These are phyloP conservation scores for Cymodocea nodosa DNA, from an alignment of 116 monocot genomes.

Conservation along the genomic window DNA sequence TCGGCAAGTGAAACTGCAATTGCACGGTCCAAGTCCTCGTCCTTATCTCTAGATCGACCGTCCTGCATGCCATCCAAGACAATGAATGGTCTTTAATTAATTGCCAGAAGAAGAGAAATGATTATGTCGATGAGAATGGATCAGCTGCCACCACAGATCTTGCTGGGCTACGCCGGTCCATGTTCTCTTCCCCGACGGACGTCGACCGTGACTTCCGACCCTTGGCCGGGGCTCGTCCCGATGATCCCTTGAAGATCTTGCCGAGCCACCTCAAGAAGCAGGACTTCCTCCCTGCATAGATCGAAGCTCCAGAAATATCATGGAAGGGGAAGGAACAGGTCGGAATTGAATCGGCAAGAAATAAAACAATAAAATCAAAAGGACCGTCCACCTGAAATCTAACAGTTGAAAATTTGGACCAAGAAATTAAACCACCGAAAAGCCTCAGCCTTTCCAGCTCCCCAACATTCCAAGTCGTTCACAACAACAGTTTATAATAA, in stretches of 20 bases:
- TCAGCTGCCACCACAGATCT: conserved; percentile 35
- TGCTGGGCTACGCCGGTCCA: conserved; percentile 39
- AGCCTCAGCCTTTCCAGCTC: no score
- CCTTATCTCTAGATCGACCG: conserved; percentile 39
- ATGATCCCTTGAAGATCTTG: conserved; percentile 62
- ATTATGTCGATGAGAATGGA: no score
- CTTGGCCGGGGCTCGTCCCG: conserved; percentile 16
- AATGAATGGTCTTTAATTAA: not conserved
- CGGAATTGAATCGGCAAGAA: not conserved
- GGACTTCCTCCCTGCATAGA: conserved; percentile 41
- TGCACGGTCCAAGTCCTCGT: conserved; percentile 81
- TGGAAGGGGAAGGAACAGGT: no score
- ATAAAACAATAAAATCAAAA: no score
- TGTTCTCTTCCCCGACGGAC: conserved; percentile 40
- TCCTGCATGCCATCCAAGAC: conserved; percentile 30
- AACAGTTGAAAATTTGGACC: no score
- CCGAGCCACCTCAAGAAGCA: conserved; percentile 78
- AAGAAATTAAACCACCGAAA: no score
- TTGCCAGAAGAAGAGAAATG: no score
- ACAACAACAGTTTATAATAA: no score
- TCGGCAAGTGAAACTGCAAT: conserved; percentile 80
- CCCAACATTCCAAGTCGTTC: no score
- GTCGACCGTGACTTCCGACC: conserved; percentile 11
- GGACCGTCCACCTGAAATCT: no score
- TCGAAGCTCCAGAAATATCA: conserved; percentile 4